Evolutionary conservation across 495 filamentous ascomycete genomes (phyloP).

Genomic region (Pyronema domesticum): DNA sequence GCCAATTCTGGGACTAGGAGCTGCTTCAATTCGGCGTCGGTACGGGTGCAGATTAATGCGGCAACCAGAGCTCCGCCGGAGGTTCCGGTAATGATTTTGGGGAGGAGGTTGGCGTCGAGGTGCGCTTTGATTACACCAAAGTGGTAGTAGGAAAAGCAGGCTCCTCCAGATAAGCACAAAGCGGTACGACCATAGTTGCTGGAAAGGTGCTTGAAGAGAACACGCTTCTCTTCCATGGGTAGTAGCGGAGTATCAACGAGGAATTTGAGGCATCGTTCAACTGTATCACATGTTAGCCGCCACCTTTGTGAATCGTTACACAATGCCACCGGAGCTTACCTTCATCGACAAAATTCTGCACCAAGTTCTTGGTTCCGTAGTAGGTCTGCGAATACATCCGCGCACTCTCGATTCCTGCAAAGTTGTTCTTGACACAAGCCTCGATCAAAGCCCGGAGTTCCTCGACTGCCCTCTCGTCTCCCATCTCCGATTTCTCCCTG

Average conservation of each 20-base stretch:
- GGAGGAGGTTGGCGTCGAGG: constrained; percentile 68
- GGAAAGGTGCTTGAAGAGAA: constrained; percentile 70
- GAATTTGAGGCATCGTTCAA: constrained; percentile 44
- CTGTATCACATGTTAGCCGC: constrained; percentile 22
- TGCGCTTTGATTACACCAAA: constrained; percentile 85
- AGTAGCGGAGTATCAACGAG: constrained; percentile 49
- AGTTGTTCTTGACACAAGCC: constrained; percentile 92
- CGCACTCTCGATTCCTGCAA: constrained; percentile 86
- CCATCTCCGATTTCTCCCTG: constrained; percentile 37
- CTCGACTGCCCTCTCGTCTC: constrained; percentile 34
- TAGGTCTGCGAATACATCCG: constrained; percentile 89
- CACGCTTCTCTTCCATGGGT: constrained; percentile 53
- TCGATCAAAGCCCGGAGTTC: constrained; percentile 62
- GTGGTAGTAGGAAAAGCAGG: constrained; percentile 91
- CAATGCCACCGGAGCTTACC: constrained; percentile 24
- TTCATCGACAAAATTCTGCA: constrained; percentile 80
- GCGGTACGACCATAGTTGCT: constrained; percentile 88
- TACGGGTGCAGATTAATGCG: constrained; percentile 71
- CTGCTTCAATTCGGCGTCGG: constrained; percentile 71
- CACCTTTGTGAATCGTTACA: neutral
- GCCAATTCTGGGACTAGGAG: constrained; percentile 75
- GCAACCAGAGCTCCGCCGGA: constrained; percentile 87
- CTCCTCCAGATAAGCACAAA: constrained; percentile 83
- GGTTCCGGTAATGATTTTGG: constrained; percentile 88
- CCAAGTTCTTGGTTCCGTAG: constrained; percentile 82